Percentiles rank a stretch among this genome's conserved stretches.
phyloP scores from a whole-genome alignment of 1,284 basidiomycete species.

The Trametes versicolor region DNA sequence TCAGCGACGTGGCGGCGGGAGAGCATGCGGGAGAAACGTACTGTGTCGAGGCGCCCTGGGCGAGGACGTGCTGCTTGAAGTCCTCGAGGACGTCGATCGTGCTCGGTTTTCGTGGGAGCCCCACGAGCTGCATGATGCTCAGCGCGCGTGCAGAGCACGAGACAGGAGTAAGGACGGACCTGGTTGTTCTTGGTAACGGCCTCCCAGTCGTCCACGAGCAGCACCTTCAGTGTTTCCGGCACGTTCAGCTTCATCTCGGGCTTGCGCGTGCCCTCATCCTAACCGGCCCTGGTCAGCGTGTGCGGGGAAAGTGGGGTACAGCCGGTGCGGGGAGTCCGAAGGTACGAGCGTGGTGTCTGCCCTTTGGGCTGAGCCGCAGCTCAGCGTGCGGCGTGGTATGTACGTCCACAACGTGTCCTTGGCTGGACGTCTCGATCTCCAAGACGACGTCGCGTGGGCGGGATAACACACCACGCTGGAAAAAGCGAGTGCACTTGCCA shows the following conservation, averaged over 20 bases:
- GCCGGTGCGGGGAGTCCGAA: no score
- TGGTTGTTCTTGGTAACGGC: slow-evolving; percentile 94
- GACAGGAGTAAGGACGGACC: slow-evolving; percentile 51
- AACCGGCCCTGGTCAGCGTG: slow-evolving; percentile 10
- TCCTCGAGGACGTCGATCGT: slow-evolving; percentile 84
- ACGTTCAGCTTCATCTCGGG: slow-evolving; percentile 93
- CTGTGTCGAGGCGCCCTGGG: slow-evolving; percentile 59
- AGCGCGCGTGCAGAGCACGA: neutral
- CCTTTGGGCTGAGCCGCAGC: no score
- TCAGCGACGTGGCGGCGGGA: slow-evolving; percentile 1
- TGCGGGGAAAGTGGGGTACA: neutral
- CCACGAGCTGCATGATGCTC: slow-evolving; percentile 70
- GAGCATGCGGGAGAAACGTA: slow-evolving; percentile 43
- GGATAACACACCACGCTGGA: no score
- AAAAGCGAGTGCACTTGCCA: no score
- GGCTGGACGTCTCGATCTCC: no score
- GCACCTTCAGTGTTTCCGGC: slow-evolving; percentile 89
- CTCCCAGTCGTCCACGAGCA: slow-evolving; percentile 98
- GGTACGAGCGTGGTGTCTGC: no score
- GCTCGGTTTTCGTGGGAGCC: slow-evolving; percentile 85
- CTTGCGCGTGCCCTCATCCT: slow-evolving; percentile 75
- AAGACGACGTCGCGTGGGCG: no score
- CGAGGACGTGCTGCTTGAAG: slow-evolving; percentile 75
- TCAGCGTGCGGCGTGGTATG: no score
- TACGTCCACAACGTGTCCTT: no score